These are phyloP conservation scores for Ammopiptanthus mongolicus DNA, from an alignment of 306 rosid species.

Conservation along the genomic window DNA sequence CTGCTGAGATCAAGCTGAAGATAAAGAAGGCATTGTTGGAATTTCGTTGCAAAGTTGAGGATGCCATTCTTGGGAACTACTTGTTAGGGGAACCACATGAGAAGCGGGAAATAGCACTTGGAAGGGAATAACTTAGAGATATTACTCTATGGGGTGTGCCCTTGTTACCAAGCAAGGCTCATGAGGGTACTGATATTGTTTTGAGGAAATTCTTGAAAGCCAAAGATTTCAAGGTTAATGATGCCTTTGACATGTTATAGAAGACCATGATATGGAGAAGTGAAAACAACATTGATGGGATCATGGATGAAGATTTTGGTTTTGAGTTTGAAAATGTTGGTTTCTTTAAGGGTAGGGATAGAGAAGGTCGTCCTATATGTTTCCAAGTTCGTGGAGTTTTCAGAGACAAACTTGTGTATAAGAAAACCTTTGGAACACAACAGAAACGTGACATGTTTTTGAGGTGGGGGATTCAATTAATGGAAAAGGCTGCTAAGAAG, in stretches of 20 bases:
- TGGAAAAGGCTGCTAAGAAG: constrained; percentile 52
- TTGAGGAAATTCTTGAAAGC: constrained; percentile 70
- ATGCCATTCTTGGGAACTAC: constrained; percentile 60
- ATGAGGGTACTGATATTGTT: constrained; percentile 61
- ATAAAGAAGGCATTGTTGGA: constrained; percentile 51
- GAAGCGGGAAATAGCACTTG: not conserved
- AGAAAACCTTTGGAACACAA: constrained; percentile 40
- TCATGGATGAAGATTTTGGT: constrained; percentile 28
- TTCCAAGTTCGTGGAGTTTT: constrained; percentile 37
- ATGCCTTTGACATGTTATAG: constrained; percentile 65
- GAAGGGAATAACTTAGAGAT: constrained; percentile 34
- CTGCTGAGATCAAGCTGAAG: constrained; percentile 35
- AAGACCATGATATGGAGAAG: constrained; percentile 61
- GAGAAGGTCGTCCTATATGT: constrained; percentile 64
- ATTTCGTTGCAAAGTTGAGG: constrained; percentile 61
- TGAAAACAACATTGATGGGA: constrained; percentile 23
- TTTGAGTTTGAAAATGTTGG: constrained; percentile 32
- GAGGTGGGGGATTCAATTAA: constrained; percentile 59
- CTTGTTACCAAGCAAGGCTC: constrained; percentile 70
- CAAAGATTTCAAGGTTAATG: constrained; percentile 52
- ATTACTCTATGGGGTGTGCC: constrained; percentile 78
- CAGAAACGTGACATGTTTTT: constrained; percentile 37
- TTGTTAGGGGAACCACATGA: constrained; percentile 36
- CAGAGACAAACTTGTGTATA: constrained; percentile 36
- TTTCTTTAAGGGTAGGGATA: constrained; percentile 38